Percentiles rank a stretch among this genome's conserved stretches.
These are phyloP conservation scores for Colletotrichum sp. DNA, from an alignment of 2,329 filamentous ascomycete genomes.

Conservation along the genomic window DNA sequence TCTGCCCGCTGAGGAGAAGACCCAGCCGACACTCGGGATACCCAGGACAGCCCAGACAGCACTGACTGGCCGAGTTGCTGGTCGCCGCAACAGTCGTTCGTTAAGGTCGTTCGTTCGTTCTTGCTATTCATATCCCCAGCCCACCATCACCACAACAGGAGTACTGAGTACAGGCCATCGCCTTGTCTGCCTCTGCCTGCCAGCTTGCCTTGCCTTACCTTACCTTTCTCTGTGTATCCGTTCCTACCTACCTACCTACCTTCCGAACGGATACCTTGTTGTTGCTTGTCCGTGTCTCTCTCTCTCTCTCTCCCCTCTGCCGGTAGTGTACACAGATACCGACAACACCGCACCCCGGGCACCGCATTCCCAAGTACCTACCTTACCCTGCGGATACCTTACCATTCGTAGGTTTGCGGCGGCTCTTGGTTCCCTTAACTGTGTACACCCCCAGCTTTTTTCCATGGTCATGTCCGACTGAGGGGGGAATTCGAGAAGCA, in stretches of 20 bases:
- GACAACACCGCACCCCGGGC: not conserved
- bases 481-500: not conserved
- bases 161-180: not conserved
- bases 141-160: not conserved
- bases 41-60: not conserved
- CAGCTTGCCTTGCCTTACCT: not conserved
- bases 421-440: not conserved
- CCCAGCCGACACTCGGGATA: not conserved
- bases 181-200: not conserved
- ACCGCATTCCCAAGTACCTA: not conserved
- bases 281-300: not conserved
- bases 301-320: not conserved
- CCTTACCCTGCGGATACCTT: not conserved
- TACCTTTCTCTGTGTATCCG: not conserved
- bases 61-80: not conserved
- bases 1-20: not conserved
- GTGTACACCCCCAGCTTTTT: not conserved
- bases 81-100: not conserved
- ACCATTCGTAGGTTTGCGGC: not conserved
- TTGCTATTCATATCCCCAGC: conserved; percentile 1
- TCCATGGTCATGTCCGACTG: not conserved
- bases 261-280: not conserved
- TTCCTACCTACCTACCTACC: not conserved
- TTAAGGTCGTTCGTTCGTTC: not conserved
- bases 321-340: not conserved